Percentiles rank a stretch among this genome's conserved stretches.
Conservation (phyloP, 441 rosid species). For the Macaranga tanarius region DNA sequence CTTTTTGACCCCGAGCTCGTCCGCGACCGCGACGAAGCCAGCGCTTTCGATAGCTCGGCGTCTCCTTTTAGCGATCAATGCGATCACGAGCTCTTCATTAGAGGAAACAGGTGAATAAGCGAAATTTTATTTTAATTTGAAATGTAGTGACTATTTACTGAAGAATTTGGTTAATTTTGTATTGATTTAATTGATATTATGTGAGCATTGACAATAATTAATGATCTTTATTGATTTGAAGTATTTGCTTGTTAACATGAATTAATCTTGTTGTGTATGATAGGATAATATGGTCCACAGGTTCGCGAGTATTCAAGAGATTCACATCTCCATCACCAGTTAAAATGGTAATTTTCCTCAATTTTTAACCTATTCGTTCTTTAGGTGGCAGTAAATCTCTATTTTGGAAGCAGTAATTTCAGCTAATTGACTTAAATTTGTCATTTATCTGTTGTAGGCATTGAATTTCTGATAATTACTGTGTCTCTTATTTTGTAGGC, state of each 20-base stretch:
- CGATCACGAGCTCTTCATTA: slow-evolving; percentile 86
- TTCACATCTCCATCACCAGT: slow-evolving; percentile 72
- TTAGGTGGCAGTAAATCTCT: not conserved
- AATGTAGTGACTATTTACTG: too few relatives aligned
- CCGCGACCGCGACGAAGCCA: slow-evolving; percentile 45
- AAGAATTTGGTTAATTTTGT: too few relatives aligned
- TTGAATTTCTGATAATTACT: slow-evolving; percentile 16
- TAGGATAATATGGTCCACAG: slow-evolving; percentile 85
- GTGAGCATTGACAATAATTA: too few relatives aligned
- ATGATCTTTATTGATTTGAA: too few relatives aligned
- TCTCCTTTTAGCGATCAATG: slow-evolving; percentile 41
- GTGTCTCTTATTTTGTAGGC: slow-evolving; percentile 46
- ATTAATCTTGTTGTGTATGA: slow-evolving; percentile 9
- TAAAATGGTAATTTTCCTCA: slow-evolving; percentile 50
- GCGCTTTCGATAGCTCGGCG: slow-evolving; percentile 34
- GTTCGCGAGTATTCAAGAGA: slow-evolving; percentile 79
- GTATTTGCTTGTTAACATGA: not conserved
- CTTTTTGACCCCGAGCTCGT: slow-evolving; percentile 70
- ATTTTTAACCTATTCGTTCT: not conserved
- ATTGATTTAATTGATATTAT: too few relatives aligned
- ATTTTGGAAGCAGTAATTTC: not conserved
- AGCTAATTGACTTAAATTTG: not conserved
- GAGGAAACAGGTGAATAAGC: slow-evolving; percentile 62
- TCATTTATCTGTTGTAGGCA: not conserved
- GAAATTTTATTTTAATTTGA: too few relatives aligned